Percentiles rank a stretch among this genome's conserved stretches.
phyloP scores from a whole-genome alignment of 2,329 filamentous ascomycete genomes.

The Sordariomycetes sp. region DNA sequence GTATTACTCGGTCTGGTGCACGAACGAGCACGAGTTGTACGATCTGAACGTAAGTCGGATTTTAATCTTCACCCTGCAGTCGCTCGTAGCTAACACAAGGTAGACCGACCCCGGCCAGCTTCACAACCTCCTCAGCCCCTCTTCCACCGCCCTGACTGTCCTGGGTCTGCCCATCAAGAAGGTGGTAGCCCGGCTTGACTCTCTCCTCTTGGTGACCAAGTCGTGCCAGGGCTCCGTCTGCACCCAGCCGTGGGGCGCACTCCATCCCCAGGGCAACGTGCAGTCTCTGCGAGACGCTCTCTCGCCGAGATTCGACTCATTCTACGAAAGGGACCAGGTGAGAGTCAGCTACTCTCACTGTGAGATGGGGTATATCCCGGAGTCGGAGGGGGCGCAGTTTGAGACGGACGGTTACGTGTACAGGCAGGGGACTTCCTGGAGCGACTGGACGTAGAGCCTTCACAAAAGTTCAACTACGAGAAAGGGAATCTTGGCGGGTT shows the following conservation, averaged over 20 bases:
- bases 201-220: slow-evolving; percentile 48
- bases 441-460: slow-evolving; percentile 13
- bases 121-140: slow-evolving; percentile 13
- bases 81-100: neutral
- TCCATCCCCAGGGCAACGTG: slow-evolving; percentile 43
- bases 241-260: slow-evolving; percentile 39
- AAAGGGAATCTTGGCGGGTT: too few relatives aligned
- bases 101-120: slow-evolving; percentile 40
- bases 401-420: slow-evolving; percentile 14
- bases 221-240: slow-evolving; percentile 44
- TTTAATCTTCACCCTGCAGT: neutral
- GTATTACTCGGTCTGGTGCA: slow-evolving; percentile 48
- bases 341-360: slow-evolving; percentile 42
- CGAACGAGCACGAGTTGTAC: slow-evolving; percentile 35
- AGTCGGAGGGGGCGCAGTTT: slow-evolving; percentile 42
- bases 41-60: slow-evolving; percentile 33
- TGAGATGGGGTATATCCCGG: slow-evolving; percentile 41
- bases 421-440: slow-evolving; percentile 14
- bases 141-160: slow-evolving; percentile 10
- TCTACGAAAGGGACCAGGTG: slow-evolving; percentile 34
- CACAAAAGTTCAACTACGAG: neutral
- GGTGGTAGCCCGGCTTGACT: slow-evolving; percentile 41
- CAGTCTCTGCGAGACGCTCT: slow-evolving; percentile 39
- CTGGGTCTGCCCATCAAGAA: slow-evolving; percentile 23
- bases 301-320: slow-evolving; percentile 31